Base-by-base conservation (phyloP, 2,329 filamentous ascomycete species). In the Ophiostoma sp. region DNA sequence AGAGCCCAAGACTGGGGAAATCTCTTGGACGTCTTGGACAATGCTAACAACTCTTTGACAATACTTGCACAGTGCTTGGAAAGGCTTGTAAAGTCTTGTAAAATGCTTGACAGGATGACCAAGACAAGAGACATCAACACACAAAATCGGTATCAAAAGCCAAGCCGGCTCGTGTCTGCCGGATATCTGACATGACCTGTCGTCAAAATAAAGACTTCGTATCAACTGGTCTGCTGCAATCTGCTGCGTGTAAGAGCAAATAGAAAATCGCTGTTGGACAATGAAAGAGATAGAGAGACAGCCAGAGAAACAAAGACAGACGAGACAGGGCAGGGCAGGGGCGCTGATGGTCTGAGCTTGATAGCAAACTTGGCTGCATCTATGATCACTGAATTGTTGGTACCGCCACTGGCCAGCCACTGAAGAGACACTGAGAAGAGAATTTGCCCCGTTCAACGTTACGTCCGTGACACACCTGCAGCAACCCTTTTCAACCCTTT, bases 381-480 rank as follows among this genome's bases (percentile, higher is more conserved):
- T n/a, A 25, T 42, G n/a, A 42, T 64, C 5, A n/a, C 22, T 25
- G 36, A 64, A 39, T 9, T 42, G n/a, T 36, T 42, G 28, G 33
- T 64, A 48, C 36, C n/a, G 59, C 57, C 33, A 42, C 19, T n/a
- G 22, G 4, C 22, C 8, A 22, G 22, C 22, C n/a, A 25, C 50
- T 4, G 22, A 36, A 42, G 33, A 15, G 7, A 2, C 59, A 25
- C n/a, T 39, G 11, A 64, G 33, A 22, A 25, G 59, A 64, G 33
- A 15, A 25, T 64, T 64, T 64, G 33, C 33, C 59, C 59, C 59
- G 33, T 64, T 42, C 59, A 64, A 64, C 59, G 59, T 64, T 64
- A 64, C 59, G 33, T 64, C n/a, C 19, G n/a, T 9, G 59, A 42
- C 12, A 11, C 59, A 64, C 19, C 9, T 64, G 59, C 33, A 25